Evolutionary conservation across 768 basidiomycete genomes (phyloP).

Genomic region (Termitomyces sp.): DNA sequence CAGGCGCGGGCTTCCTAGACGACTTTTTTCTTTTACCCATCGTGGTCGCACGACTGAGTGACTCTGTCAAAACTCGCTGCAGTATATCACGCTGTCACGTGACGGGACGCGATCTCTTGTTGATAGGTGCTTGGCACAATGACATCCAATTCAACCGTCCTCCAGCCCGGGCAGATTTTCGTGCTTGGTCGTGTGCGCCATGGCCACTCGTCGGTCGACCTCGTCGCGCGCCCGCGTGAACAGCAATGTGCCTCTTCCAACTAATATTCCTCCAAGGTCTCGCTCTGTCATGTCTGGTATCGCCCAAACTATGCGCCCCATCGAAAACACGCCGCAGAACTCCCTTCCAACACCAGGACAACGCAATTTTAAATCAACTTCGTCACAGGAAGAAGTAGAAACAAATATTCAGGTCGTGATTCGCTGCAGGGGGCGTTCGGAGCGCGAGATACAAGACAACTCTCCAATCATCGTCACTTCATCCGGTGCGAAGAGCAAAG

Average conservation of each 20-base stretch:
- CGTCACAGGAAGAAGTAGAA: slow-evolving; percentile 47
- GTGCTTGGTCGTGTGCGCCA: slow-evolving; percentile 21
- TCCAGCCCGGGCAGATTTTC: not conserved
- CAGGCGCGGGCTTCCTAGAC: slow-evolving; percentile 70
- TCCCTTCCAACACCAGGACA: slow-evolving; percentile 6
- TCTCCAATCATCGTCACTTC: slow-evolving; percentile 87
- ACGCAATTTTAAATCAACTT: slow-evolving; percentile 16
- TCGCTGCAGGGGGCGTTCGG: slow-evolving; percentile 82
- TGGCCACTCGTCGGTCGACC: slow-evolving; percentile 63
- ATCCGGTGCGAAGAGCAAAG: slow-evolving; percentile 67
- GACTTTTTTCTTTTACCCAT: slow-evolving; percentile 96
- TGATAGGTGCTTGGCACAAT: slow-evolving; percentile 11
- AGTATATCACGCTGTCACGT: slow-evolving; percentile 26
- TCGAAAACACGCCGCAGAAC: slow-evolving; percentile 15
- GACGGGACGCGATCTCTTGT: slow-evolving; percentile 23
- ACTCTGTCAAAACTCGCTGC: slow-evolving; percentile 2
- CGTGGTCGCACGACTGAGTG: slow-evolving; percentile 10
- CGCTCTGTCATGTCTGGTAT: slow-evolving; percentile 49
- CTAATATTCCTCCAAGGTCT: slow-evolving; percentile 32
- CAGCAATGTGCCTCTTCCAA: slow-evolving; percentile 23
- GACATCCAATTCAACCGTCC: not conserved
- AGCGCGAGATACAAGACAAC: slow-evolving; percentile 79
- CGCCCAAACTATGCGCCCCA: slow-evolving; percentile 28
- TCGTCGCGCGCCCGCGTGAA: slow-evolving; percentile 44
- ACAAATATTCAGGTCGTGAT: slow-evolving; percentile 93